These are phyloP conservation scores for Ustilago trichophora DNA, from an alignment of 1,284 basidiomycete species.

Conservation along the genomic window DNA sequence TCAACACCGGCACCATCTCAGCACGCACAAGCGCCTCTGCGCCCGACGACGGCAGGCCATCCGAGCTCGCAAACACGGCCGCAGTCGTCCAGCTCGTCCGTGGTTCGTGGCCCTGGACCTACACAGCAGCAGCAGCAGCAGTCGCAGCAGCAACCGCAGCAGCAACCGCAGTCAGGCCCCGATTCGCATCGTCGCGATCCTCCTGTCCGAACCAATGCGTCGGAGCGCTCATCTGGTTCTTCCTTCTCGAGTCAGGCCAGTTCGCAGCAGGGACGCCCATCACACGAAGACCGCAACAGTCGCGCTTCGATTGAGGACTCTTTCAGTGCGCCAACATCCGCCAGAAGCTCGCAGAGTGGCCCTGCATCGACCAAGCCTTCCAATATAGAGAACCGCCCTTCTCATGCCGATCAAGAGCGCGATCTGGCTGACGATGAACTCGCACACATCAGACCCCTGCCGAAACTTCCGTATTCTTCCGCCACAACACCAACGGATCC, in stretches of 20 bases:
- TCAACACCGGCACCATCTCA: conserved; percentile 13
- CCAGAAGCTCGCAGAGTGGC: conserved; percentile 56
- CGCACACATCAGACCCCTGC: conserved; percentile 50
- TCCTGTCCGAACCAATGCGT: conserved; percentile 23
- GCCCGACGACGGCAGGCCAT: neutral
- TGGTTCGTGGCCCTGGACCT: conserved; percentile 5
- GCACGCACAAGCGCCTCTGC: conserved; percentile 9
- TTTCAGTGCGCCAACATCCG: conserved; percentile 57
- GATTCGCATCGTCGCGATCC: conserved; percentile 28
- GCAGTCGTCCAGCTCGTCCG: conserved; percentile 21
- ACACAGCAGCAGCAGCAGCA: conserved; percentile 13
- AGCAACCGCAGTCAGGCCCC: too few species aligned
- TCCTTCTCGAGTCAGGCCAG: conserved; percentile 49
- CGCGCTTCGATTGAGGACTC: conserved; percentile 44
- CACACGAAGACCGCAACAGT: conserved; percentile 31
- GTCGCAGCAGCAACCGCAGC: too few species aligned
- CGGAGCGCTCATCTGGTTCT: conserved; percentile 58
- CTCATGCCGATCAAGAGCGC: conserved; percentile 23
- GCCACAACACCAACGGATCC: conserved; percentile 24
- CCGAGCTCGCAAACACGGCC: conserved; percentile 7
- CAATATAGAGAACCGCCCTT: conserved; percentile 13
- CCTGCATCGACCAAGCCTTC: conserved; percentile 17
- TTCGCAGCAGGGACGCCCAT: conserved; percentile 18
- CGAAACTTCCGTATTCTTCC: conserved; percentile 35
- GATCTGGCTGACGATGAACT: conserved; percentile 53